Evolutionary conservation across 495 filamentous ascomycete genomes (phyloP), one percentile per base, ranked within the genome.

Genomic region (Penicillium tannophilum): DNA sequence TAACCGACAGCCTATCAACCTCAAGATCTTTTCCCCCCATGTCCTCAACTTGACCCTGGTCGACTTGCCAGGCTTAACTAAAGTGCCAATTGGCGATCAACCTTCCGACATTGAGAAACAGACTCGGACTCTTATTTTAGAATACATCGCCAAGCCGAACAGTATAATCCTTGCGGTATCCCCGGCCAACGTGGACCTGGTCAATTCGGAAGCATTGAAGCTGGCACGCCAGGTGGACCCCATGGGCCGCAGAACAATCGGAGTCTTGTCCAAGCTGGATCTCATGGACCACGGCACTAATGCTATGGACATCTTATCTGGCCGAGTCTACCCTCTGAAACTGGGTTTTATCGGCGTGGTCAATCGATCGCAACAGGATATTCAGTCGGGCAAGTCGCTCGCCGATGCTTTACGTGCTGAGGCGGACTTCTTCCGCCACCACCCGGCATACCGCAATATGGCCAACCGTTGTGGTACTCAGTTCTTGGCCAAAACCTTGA

Each of bases 271-370:
- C 17, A 99, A 99, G 75, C 81, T 98, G 62, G 94, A 99, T 71
- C 80, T 99, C 36, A 99, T 99, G 94, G 94, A 99, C 68, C 94
- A 99, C 70, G 94, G 94, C 43, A 99, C 94, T 51, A 99, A 99
- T 70, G 95, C 94, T 3, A 79, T 99, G 60, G 94, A 99, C 64
- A 98, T 99, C 60, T 83, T 99, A 35, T 95, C 92, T 11, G 94
- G 94, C 1, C 86, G 94, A 23, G 94, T 99, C 4, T 99, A 99
- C 72, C 94, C 94, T 14, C 72, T 99, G 56, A 99, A 99, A 73
- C 82, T 99, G 43, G 94, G 94, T 11, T 99, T 98, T 71, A 98
- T 99, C 58, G 94, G 95, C 39, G 92, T 98, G 8, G 95, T 99
- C 61, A 99, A 99, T 72, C 86, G 94, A 46, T 97, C 93, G 10